Conservation (phyloP, 177 flowering plant species). For the Vitis hybrid region DNA sequence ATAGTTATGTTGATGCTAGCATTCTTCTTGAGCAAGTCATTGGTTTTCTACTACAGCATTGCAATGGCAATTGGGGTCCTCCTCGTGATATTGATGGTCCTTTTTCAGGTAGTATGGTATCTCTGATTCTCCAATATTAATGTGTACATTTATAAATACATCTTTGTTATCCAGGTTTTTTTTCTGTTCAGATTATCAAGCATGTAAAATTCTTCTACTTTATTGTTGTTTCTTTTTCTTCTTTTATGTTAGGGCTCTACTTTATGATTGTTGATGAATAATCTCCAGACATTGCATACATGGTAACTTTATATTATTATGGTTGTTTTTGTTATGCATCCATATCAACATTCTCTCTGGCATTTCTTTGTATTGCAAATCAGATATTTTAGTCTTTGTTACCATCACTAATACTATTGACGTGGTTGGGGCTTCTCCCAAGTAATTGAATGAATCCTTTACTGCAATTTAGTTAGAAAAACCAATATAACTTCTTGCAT, state of each 20-base stretch:
- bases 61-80: constrained; percentile 84
- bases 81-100: constrained; percentile 79
- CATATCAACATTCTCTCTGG: no score
- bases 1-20: constrained; percentile 55
- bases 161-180: neutral
- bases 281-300: no score
- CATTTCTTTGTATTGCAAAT: no score
- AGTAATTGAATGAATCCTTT: neutral
- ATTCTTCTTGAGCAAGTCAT: constrained; percentile 62
- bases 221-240: no score
- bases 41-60: constrained; percentile 77
- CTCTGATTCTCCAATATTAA: neutral
- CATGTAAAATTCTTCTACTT: no score
- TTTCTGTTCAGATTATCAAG: neutral
- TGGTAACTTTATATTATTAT: no score
- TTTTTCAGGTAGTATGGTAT: constrained; percentile 72
- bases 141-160: no score
- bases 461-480: neutral
- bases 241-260: no score
- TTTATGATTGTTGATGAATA: no score
- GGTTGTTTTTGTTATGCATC: no score
- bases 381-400: no score
- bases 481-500: neutral
- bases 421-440: neutral
- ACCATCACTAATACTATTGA: neutral